Percentiles rank a stretch among this genome's conserved stretches.
Evolutionary conservation across 495 filamentous ascomycete genomes (phyloP).

Genomic region (Hypoxylon subgilvum): DNA sequence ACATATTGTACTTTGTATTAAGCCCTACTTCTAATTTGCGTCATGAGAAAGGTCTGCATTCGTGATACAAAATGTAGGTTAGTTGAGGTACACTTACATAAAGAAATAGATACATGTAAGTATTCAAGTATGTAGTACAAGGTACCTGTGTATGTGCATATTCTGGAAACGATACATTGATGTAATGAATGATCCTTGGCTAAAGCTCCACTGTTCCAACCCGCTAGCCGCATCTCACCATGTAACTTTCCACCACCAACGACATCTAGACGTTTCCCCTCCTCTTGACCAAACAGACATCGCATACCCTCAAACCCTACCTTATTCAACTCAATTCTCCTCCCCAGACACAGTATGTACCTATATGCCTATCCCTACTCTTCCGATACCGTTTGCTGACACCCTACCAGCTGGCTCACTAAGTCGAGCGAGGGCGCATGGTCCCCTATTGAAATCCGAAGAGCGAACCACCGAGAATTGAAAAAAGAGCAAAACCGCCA

Average conservation of each 20-base stretch:
- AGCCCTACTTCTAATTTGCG: too few species aligned
- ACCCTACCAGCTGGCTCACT: neutral
- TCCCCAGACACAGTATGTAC: neutral
- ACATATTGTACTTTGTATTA: neutral
- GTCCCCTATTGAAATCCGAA: too few species aligned
- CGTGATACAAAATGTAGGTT: too few species aligned
- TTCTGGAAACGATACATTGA: neutral
- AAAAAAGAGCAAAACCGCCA: slow-evolving; percentile 47
- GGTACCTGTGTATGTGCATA: too few species aligned
- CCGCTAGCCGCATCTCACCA: slow-evolving; percentile 23
- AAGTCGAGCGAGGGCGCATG: slow-evolving; percentile 15
- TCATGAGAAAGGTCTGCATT: too few species aligned
- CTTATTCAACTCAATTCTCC: neutral
- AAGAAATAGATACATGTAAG: too few species aligned
- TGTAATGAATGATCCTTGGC: slow-evolving; percentile 4
- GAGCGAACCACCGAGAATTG: slow-evolving; percentile 11
- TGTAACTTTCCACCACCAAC: slow-evolving; percentile 24
- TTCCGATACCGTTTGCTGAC: neutral
- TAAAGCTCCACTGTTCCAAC: neutral
- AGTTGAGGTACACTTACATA: too few species aligned
- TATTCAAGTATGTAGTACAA: too few species aligned
- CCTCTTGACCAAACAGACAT: slow-evolving; percentile 6
- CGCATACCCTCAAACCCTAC: slow-evolving; percentile 1
- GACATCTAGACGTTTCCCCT: slow-evolving; percentile 12
- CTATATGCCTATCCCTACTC: neutral